Base-by-base conservation (phyloP, 1,139 yeast species). In the Blastobotrys arbuscula region DNA sequence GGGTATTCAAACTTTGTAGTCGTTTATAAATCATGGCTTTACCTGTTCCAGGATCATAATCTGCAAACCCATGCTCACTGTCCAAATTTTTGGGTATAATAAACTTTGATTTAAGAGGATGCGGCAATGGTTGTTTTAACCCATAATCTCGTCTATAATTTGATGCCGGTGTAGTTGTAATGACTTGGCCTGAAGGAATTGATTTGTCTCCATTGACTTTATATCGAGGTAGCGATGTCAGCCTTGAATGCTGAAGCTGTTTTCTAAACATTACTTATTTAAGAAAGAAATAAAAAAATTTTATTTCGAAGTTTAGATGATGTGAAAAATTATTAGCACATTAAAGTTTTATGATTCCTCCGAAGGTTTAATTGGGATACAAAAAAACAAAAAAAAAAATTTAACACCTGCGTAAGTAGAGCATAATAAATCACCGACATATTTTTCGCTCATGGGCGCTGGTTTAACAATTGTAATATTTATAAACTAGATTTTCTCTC, bases 111-210 rank as follows among this genome's bases (percentile, higher is more conserved):
- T 67, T 68, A 35, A 69, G 55, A 47, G 71, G 73, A 12, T 63
- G 59, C 2, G 83, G 83, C 31, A 78, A 57, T 38, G 77, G 67
- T 50, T 72, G 64, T 56, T 78, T 78, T 49, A 78, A 59, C 55
- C 83, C 83, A 73, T 75, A 78, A 58, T 78, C 81, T 55, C 74
- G 74, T 57, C 77, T 70, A 21, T 70, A 60, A 37, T 70, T 61
- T 2, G 78, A 69, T 3, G 78, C 69, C 13, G 77, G 72, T 48
- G 76, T 71, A 1, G 81, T 73, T 55, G 75, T 77, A 24, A 78
- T 68, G 19, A 77, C 67, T 59, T 78, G 82, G 54, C 24, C 30
- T 9, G 33, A 10, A 12, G 51, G 50, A 24, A 42, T 24, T 5
- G n/a, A 2, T 20, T 20, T 30, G 24, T 20, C 8, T 21, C 18